These are phyloP conservation scores for Alternaria incomplexa DNA, from an alignment of 2,329 filamentous ascomycete species.

Conservation along the genomic window DNA sequence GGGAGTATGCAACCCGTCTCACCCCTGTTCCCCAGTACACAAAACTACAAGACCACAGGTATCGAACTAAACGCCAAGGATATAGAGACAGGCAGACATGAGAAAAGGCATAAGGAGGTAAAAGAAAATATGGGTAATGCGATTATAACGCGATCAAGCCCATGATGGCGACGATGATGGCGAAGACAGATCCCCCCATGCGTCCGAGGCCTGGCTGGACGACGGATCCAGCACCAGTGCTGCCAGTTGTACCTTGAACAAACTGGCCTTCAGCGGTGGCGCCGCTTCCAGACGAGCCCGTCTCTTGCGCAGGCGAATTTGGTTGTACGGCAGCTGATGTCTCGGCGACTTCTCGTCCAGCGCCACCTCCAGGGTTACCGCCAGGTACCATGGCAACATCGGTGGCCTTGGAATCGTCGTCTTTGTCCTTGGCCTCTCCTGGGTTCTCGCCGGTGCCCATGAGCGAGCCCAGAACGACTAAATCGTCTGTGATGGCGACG, in stretches of 20 bases:
- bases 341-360: slow-evolving; percentile 49
- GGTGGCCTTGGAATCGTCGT: slow-evolving; percentile 34
- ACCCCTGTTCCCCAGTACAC: background rate
- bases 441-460: slow-evolving; percentile 80
- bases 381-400: slow-evolving; percentile 61
- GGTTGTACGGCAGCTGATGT: slow-evolving; percentile 8
- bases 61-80: background rate
- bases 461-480: slow-evolving; percentile 79
- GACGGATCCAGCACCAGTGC: slow-evolving; percentile 21
- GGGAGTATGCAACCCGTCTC: background rate
- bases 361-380: slow-evolving; percentile 59
- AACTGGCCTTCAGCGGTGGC: slow-evolving; percentile 18
- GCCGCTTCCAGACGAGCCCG: slow-evolving; percentile 1
- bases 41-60: background rate
- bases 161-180: slow-evolving; percentile 42
- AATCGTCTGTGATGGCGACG: slow-evolving; percentile 75
- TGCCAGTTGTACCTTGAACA: slow-evolving; percentile 24
- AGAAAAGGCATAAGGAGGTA: background rate
- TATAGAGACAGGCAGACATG: background rate
- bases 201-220: slow-evolving; percentile 33
- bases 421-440: slow-evolving; percentile 49
- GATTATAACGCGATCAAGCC: slow-evolving; percentile 39
- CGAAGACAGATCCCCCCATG: slow-evolving; percentile 41
- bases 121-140: background rate
- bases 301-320: background rate